These are phyloP conservation scores for Aspergillus sclerotiicarbonarius DNA, from an alignment of 495 filamentous ascomycete genomes.

Conservation along the genomic window DNA sequence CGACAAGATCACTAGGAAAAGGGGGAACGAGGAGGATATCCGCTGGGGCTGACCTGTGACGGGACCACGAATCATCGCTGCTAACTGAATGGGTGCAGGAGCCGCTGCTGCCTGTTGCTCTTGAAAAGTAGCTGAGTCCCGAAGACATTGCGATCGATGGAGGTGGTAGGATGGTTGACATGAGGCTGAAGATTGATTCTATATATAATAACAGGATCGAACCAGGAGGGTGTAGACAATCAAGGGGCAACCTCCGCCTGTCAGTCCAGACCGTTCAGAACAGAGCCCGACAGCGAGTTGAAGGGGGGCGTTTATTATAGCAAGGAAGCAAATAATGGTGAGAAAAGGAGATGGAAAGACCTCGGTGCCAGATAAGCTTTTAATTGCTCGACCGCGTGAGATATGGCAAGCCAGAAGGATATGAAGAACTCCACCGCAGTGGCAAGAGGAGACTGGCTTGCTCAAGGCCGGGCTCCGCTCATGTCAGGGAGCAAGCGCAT, in stretches of 20 bases:
- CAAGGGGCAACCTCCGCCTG: background rate
- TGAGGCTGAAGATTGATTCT: conserved; percentile 23
- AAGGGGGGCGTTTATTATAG: conserved; percentile 5
- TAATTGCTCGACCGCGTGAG: conserved; percentile 15
- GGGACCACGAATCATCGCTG: conserved; percentile 40
- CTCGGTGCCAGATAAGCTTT: conserved; percentile 22
- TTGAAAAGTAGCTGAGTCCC: conserved; percentile 34
- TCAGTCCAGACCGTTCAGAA: conserved; percentile 3
- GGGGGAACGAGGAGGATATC: conserved; percentile 9
- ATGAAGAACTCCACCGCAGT: conserved; percentile 8
- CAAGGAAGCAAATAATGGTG: conserved; percentile 5
- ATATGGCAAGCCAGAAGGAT: conserved; percentile 11
- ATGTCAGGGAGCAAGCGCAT: conserved; percentile 15
- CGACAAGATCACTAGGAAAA: conserved; percentile 1
- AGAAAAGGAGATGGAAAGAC: conserved; percentile 2
- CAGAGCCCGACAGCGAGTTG: conserved; percentile 2
- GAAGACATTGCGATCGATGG: conserved; percentile 35
- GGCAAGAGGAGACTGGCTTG: conserved; percentile 6
- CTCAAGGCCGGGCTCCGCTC: conserved; percentile 10
- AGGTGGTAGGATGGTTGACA: conserved; percentile 37
- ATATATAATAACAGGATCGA: conserved; percentile 7
- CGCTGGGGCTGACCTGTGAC: conserved; percentile 42
- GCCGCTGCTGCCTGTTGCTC: conserved; percentile 28
- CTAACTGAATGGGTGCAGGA: conserved; percentile 35
- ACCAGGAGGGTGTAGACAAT: conserved; percentile 4